These are phyloP conservation scores for Eutypella sp. DNA, from an alignment of 2,329 filamentous ascomycete species.

Conservation along the genomic window DNA sequence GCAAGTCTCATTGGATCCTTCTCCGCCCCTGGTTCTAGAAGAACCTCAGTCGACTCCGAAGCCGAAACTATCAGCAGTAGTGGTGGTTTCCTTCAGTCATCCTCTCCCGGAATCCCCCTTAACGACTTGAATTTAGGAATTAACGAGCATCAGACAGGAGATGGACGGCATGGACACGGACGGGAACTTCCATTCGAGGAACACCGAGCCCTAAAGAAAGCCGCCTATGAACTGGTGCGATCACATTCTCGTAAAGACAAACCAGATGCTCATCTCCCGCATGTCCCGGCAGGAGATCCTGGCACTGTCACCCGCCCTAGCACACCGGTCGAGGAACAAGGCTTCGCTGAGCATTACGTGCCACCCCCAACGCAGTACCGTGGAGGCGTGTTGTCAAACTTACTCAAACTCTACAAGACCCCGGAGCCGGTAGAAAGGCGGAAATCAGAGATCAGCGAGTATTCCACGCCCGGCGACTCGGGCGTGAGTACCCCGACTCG, in stretches of 20 bases:
- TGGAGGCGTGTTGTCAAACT: conserved; percentile 40
- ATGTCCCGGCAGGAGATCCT: conserved; percentile 5
- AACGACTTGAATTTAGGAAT: conserved; percentile 21
- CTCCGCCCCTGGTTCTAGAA: conserved; percentile 29
- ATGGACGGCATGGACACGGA: conserved; percentile 7
- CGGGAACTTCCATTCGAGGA: conserved; percentile 15
- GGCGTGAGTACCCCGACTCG: conserved; percentile 38
- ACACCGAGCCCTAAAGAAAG: conserved; percentile 26
- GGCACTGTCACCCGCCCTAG: conserved; percentile 8
- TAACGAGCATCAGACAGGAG: conserved; percentile 8
- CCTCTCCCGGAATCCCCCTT: conserved; percentile 27
- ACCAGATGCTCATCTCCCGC: conserved; percentile 10
- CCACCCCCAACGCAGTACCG: conserved; percentile 37
- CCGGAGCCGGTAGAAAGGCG: conserved; percentile 23
- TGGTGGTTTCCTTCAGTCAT: conserved; percentile 14
- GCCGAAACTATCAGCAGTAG: conserved; percentile 25
- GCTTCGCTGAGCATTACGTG: conserved; percentile 33
- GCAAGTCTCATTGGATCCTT: conserved; percentile 33
- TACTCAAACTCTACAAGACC: conserved; percentile 42
- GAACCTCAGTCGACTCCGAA: conserved; percentile 33
- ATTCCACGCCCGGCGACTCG: conserved; percentile 31
- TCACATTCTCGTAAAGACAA: conserved; percentile 31
- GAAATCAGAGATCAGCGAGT: conserved; percentile 22
- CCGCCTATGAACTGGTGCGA: conserved; percentile 38
- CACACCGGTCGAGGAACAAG: conserved; percentile 31